Evolutionary conservation across 148 eudicot genomes (phyloP), one percentile per base, ranked within the genome.

Genomic region (Chenopodium berlandieri): DNA sequence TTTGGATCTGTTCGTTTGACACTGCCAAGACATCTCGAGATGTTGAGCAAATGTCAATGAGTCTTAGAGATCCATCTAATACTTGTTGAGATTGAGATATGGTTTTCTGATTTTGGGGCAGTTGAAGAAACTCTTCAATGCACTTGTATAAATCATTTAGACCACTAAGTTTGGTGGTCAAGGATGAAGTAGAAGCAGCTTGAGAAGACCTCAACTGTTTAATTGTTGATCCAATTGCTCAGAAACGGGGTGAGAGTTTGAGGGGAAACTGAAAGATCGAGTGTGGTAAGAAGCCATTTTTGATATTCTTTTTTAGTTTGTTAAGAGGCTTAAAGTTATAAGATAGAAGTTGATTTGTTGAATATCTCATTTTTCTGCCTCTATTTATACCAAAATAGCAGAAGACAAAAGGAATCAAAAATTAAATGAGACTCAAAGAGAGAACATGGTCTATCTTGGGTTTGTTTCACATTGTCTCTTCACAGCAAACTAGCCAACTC

Each of bases 51-150:
- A 76, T 25, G 79, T 88, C 89, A 34, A 88, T 72, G 16, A 88
- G 76, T 66, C 66, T 76, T 27, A 85, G 75, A 68, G 83, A 78
- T 14, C 87, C 83, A 30, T 84, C 87, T 65, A 84, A 77, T 6
- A 77, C 40, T 47, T 67, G 71, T 56, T 82, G 82, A 11, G 25
- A 66, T 4, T 47, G 22, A 40, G 44, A 40, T 4, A 83, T n/a
- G 54, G n/a, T 19, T 48, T 83, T 81, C 60, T 75, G 83, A 23
- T 56, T 80, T 7, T 64, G 16, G 0, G 79, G 88, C 22, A 81
- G 30, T 47, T 69, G 83, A 14, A 87, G 81, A 31, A 87, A 81
- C 68, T 87, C 84, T 48, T 80, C 82, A 71, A 85, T 75, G 10
- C 56, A 64, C 16, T 76, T 48, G 16, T 85, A 76, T 31, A 83